Evolutionary conservation across 1,284 basidiomycete species (phyloP).

Genomic region (Peniophora sp.): DNA sequence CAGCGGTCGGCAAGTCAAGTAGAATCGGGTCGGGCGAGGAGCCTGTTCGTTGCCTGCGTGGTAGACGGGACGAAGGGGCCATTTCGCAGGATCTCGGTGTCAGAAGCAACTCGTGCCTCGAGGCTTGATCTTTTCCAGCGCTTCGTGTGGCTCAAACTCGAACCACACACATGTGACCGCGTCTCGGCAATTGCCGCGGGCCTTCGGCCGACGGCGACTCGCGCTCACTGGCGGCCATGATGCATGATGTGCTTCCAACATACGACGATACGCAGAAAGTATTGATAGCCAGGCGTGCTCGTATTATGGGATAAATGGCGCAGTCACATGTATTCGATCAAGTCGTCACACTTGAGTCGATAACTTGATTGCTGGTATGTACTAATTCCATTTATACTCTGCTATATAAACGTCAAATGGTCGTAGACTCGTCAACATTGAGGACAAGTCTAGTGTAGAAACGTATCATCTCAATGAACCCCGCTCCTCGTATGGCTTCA

Average conservation of each 20-base stretch:
- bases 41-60: not conserved
- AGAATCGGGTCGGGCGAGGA: not conserved
- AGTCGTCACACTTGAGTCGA: no score
- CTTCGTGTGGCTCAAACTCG: not conserved
- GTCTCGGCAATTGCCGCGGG: not conserved
- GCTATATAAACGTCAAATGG: not conserved
- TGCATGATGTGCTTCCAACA: no score
- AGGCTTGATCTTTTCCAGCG: not conserved
- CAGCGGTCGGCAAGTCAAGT: not conserved
- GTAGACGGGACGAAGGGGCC: not conserved
- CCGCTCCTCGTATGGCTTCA: conserved; percentile 11
- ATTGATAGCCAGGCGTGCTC: no score
- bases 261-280: no score
- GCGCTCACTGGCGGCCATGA: no score
- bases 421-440: conserved; percentile 11
- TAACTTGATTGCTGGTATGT: no score
- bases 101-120: not conserved
- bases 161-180: not conserved
- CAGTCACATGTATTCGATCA: no score
- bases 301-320: no score
- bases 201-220: no score
- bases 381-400: no score
- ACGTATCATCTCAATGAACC: conserved; percentile 12
- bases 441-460: conserved; percentile 14
- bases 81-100: not conserved